Evolutionary conservation across 345 rosid species (phyloP).

Genomic region (Aegle marmelos): DNA sequence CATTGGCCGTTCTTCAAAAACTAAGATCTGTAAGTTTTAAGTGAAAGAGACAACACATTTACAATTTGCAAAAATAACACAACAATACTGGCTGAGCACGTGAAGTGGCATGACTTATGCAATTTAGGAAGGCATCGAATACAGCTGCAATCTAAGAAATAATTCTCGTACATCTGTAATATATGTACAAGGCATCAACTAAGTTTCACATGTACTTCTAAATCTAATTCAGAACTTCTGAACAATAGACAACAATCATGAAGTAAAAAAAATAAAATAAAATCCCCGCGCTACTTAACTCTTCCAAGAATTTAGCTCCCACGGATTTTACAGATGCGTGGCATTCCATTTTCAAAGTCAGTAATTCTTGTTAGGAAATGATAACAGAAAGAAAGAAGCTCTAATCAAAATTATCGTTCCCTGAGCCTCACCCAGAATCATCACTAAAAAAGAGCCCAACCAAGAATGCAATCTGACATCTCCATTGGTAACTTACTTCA

Average conservation of each 20-base stretch:
- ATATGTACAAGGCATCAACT: slow-evolving; percentile 28
- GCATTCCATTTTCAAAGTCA: slow-evolving; percentile 13
- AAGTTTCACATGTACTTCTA: slow-evolving; percentile 6
- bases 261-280: background rate
- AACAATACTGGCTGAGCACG: background rate
- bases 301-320: slow-evolving; percentile 6
- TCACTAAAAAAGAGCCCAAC: background rate
- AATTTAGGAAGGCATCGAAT: slow-evolving; percentile 5
- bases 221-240: background rate
- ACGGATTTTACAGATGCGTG: background rate
- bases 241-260: background rate
- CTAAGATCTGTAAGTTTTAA: too few relatives aligned
- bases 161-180: slow-evolving; percentile 15
- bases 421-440: background rate
- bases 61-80: too few relatives aligned
- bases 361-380: slow-evolving; percentile 16
- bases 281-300: background rate
- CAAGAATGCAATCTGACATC: background rate
- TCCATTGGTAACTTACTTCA: background rate
- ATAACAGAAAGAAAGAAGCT: slow-evolving; percentile 4
- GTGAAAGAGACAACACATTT: too few relatives aligned
- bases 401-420: slow-evolving; percentile 4
- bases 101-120: slow-evolving; percentile 8
- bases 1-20: too few relatives aligned
- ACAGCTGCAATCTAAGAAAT: slow-evolving; percentile 18